Percentiles rank a stretch among this genome's conserved stretches.
Evolutionary conservation across 2,329 filamentous ascomycete species (phyloP).

Genomic region (Neofusicoccum umdonicola): DNA sequence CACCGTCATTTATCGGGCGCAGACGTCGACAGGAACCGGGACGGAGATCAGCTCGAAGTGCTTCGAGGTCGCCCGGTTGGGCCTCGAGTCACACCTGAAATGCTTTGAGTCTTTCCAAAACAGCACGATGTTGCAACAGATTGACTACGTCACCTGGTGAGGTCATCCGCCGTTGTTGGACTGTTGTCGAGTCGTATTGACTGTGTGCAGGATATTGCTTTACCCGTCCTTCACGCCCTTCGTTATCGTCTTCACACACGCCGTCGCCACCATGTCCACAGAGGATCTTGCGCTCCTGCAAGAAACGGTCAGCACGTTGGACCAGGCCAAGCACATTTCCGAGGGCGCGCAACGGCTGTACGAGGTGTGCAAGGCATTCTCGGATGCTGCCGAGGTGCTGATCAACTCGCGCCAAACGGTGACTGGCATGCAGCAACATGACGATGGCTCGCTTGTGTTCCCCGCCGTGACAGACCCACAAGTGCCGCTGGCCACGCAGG

Average conservation of each 20-base stretch:
- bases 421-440: slow-evolving; percentile 18
- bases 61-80: slow-evolving; percentile 19
- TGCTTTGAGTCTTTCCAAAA: slow-evolving; percentile 18
- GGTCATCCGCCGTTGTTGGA: background rate
- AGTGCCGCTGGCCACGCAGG: slow-evolving; percentile 28
- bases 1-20: slow-evolving; percentile 20
- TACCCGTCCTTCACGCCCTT: slow-evolving; percentile 21
- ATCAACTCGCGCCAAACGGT: slow-evolving; percentile 19
- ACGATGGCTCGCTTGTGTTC: slow-evolving; percentile 22
- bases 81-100: slow-evolving; percentile 18
- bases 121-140: background rate
- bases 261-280: slow-evolving; percentile 18
- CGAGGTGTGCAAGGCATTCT: slow-evolving; percentile 20
- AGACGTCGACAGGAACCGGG: slow-evolving; percentile 14
- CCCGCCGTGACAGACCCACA: slow-evolving; percentile 27
- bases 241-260: slow-evolving; percentile 20
- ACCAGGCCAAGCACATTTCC: slow-evolving; percentile 18
- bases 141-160: slow-evolving; percentile 20
- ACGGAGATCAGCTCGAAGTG: slow-evolving; percentile 22
- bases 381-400: slow-evolving; percentile 18
- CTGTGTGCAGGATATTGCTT: slow-evolving; percentile 16
- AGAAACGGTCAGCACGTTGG: slow-evolving; percentile 17
- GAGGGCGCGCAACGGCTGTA: slow-evolving; percentile 18
- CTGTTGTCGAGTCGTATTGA: background rate
- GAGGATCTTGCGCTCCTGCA: slow-evolving; percentile 17